Percentiles rank a stretch among this genome's conserved stretches.
phyloP scores from a whole-genome alignment of 495 filamentous ascomycete genomes.

The Neurospora hispaniola region DNA sequence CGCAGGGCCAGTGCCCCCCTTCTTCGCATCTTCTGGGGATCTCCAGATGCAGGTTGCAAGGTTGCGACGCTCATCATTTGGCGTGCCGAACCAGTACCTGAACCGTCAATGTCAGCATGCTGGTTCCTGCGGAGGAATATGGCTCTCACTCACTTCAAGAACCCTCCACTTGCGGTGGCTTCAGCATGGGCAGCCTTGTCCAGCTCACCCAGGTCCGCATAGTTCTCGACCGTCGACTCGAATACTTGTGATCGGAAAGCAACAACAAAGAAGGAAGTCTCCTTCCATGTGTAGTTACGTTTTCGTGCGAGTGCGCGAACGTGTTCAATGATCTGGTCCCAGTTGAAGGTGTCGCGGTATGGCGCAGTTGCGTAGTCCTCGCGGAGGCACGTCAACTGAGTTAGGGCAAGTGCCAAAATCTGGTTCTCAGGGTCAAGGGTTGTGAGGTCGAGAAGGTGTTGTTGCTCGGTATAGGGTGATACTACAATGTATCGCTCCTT shows the following conservation, averaged over 20 bases:
- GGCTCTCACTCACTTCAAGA: constrained; percentile 52
- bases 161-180: constrained; percentile 65
- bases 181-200: constrained; percentile 70
- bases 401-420: constrained; percentile 62
- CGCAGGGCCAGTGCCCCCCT: constrained; percentile 52
- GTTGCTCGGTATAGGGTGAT: constrained; percentile 59
- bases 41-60: constrained; percentile 74
- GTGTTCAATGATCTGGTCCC: constrained; percentile 48
- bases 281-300: constrained; percentile 47
- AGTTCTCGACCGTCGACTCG: constrained; percentile 40
- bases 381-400: constrained; percentile 47
- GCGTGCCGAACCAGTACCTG: constrained; percentile 70
- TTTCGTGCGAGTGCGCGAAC: constrained; percentile 36
- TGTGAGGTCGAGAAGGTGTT: constrained; percentile 62
- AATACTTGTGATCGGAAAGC: constrained; percentile 65
- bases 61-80: constrained; percentile 53
- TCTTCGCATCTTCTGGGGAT: constrained; percentile 54
- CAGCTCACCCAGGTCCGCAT: constrained; percentile 50
- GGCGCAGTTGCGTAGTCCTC: constrained; percentile 66
- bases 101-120: constrained; percentile 6
- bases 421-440: constrained; percentile 51
- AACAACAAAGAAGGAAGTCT: constrained; percentile 66
- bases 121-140: constrained; percentile 6
- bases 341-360: constrained; percentile 72
- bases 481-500: constrained; percentile 41